A percentile compares a stretch with the other conserved stretches of the same genome.
phyloP scores from a whole-genome alignment of 768 basidiomycete genomes.

The Trametes cinnabarina region DNA sequence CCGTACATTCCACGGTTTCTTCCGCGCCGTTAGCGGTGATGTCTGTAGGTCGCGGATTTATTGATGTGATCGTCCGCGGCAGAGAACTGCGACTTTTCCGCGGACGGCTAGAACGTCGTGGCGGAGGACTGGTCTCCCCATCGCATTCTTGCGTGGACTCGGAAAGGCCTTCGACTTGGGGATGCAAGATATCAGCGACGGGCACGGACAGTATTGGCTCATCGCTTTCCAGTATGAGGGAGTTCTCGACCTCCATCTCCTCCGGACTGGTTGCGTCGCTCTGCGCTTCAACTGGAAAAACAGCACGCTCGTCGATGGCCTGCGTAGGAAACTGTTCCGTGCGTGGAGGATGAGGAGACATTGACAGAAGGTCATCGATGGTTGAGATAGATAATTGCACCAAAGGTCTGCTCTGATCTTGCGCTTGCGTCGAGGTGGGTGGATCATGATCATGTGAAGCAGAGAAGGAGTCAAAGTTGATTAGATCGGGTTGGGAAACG shows the following conservation, averaged over 20 bases:
- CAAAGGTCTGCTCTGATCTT: not conserved
- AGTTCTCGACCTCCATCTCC: constrained; percentile 12
- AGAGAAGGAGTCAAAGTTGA: constrained; percentile 45
- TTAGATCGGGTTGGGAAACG: constrained; percentile 32
- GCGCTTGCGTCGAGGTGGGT: not conserved
- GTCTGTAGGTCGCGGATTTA: not conserved
- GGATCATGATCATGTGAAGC: constrained; percentile 14
- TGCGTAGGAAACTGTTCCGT: not conserved
- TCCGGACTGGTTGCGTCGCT: constrained; percentile 1
- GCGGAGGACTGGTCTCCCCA: constrained; percentile 7
- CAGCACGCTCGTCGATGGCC: not conserved
- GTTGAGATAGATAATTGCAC: not conserved
- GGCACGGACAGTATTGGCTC: not conserved
- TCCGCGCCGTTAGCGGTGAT: not conserved
- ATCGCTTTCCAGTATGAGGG: not conserved
- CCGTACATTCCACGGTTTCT: not conserved
- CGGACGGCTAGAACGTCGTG: constrained; percentile 19
- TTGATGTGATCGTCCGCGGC: constrained; percentile 2
- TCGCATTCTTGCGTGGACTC: not conserved
- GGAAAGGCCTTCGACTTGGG: not conserved
- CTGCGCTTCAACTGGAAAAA: not conserved
- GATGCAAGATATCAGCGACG: not conserved
- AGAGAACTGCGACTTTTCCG: constrained; percentile 14
- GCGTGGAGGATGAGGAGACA: constrained; percentile 20
- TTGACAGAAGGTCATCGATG: constrained; percentile 27